A percentile compares a stretch with the other conserved stretches of the same genome.
Conservation (phyloP, 2,329 filamentous ascomycete genomes). For the Aschersonia sp. region DNA sequence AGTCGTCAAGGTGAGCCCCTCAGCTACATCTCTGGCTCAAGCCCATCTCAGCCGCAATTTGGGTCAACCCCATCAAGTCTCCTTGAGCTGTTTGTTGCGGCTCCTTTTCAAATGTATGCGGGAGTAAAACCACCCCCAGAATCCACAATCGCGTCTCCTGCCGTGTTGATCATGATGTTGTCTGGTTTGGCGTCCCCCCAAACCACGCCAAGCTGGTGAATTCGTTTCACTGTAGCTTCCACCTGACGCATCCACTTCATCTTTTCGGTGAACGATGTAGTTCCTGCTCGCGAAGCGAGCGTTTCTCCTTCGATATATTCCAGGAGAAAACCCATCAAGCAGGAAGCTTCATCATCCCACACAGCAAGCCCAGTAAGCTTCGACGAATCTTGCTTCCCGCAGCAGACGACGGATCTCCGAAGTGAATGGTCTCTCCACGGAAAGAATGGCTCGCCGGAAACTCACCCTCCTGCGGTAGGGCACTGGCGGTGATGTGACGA, state of each 20-base stretch:
- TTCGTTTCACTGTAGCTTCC: conserved; percentile 4
- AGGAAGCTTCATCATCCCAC: conserved; percentile 6
- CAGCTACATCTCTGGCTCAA: background rate
- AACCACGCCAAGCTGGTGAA: conserved; percentile 6
- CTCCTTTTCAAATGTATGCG: conserved; percentile 1
- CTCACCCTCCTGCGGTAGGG: no score
- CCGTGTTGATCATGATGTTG: conserved; percentile 5
- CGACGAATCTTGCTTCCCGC: background rate
- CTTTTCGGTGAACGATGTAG: conserved; percentile 1
- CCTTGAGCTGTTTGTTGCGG: conserved; percentile 1
- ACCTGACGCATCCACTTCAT: conserved; percentile 8
- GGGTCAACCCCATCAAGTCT: background rate
- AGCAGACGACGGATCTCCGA: no score
- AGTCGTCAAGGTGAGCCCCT: no score
- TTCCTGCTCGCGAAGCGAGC: background rate
- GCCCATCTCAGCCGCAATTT: conserved; percentile 1
- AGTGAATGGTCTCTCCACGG: no score
- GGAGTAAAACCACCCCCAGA: conserved; percentile 4
- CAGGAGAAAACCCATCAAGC: conserved; percentile 7
- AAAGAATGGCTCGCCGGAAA: no score
- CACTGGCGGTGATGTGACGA: no score
- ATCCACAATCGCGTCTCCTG: conserved; percentile 6
- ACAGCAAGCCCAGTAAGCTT: conserved; percentile 6
- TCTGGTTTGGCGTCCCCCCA: conserved; percentile 7
- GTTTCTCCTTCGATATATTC: conserved; percentile 6